These are phyloP conservation scores for Russula dissimulans DNA, from an alignment of 768 basidiomycete species.

Conservation along the genomic window DNA sequence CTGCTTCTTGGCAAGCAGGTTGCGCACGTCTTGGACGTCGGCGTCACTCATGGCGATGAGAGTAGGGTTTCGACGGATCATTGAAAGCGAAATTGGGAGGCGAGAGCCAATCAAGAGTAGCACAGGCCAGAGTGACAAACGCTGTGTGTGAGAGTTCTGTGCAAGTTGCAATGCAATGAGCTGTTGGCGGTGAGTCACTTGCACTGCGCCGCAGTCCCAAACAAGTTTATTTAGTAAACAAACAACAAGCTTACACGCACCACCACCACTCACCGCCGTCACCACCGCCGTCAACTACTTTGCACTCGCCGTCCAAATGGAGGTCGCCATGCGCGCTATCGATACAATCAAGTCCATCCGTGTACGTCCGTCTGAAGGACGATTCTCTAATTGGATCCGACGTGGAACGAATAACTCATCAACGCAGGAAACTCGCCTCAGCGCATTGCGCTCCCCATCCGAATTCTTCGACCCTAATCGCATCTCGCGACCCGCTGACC, in stretches of 20 bases:
- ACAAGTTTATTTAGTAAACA: neutral
- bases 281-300: neutral
- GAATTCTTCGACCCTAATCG: constrained; percentile 85
- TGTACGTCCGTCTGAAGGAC: constrained; percentile 35
- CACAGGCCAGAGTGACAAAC: no score
- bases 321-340: constrained; percentile 50
- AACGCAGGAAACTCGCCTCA: constrained; percentile 66
- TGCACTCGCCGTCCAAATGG: constrained; percentile 39
- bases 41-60: constrained; percentile 66
- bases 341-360: constrained; percentile 63
- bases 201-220: constrained; percentile 17
- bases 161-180: no score
- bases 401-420: no score
- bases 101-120: neutral
- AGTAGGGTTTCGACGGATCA: constrained; percentile 75
- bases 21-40: constrained; percentile 73
- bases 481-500: constrained; percentile 73
- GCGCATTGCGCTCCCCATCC: constrained; percentile 56
- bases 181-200: no score
- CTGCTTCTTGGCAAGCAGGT: constrained; percentile 36
- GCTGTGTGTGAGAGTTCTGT: neutral
- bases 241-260: no score
- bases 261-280: neutral
- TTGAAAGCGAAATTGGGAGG: constrained; percentile 10
- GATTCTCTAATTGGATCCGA: no score